Conservation (phyloP, 805 yeast species). For the Saccharomycopsis javanensis region DNA sequence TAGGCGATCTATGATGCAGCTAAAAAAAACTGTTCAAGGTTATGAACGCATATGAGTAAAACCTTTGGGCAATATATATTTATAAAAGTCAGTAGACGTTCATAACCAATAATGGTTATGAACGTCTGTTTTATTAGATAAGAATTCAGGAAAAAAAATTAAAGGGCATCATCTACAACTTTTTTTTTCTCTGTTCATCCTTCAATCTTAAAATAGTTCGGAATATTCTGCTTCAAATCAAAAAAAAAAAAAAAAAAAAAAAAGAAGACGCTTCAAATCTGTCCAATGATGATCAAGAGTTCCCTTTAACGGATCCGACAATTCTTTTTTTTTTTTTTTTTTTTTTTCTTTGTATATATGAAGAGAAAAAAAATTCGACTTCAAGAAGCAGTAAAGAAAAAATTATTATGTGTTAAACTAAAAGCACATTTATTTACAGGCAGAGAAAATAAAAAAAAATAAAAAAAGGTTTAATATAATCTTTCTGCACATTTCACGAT, state of each 20-base stretch:
- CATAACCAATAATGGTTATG: no score
- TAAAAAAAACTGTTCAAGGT: no score
- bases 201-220: background rate
- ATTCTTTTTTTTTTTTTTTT: background rate
- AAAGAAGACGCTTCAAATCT: background rate
- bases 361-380: background rate
- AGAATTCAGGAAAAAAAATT: no score
- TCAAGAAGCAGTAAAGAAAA: background rate
- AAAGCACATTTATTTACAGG: background rate
- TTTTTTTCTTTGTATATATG: background rate
- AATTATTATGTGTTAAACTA: background rate
- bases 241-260: background rate
- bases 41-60: no score
- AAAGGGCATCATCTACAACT: background rate
- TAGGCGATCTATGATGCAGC: no score
- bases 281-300: background rate
- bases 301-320: constrained; percentile 3
- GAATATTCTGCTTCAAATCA: background rate
- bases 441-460: background rate
- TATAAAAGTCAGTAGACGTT: no score
- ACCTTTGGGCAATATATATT: no score
- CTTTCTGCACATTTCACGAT: background rate
- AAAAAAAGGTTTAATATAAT: no score
- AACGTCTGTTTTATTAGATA: no score
- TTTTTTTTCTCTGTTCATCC: background rate